Evolutionary conservation across 345 rosid genomes (phyloP).

Genomic region (Gossypium herbaceum): DNA sequence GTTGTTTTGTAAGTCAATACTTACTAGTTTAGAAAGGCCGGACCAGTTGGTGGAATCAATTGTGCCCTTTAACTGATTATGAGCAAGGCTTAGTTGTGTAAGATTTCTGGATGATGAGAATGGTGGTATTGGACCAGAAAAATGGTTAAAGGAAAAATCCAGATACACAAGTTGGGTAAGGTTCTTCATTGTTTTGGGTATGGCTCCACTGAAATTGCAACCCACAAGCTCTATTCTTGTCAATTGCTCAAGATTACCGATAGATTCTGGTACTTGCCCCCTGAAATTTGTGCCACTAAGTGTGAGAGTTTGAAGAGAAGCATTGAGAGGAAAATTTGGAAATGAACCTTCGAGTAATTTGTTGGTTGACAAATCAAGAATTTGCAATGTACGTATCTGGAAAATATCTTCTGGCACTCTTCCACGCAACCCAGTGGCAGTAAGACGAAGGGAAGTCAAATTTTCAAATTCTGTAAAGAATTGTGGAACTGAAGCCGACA

Average conservation of each 20-base stretch:
- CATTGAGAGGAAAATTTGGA: no score
- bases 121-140: neutral
- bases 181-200: constrained; percentile 19
- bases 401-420: no score
- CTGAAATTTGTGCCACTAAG: no score
- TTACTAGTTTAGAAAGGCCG: constrained; percentile 25
- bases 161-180: constrained; percentile 20
- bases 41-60: constrained; percentile 25
- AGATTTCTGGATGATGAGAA: constrained; percentile 18
- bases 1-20: constrained; percentile 29
- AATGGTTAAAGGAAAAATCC: constrained; percentile 22
- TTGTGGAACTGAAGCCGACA: no score
- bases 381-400: no score
- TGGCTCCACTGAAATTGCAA: constrained; percentile 7
- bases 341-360: no score
- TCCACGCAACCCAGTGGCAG: neutral
- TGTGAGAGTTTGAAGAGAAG: no score
- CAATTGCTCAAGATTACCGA: no score
- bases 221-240: no score
- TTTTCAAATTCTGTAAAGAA: neutral
- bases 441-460: constrained; percentile 20
- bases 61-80: constrained; percentile 27
- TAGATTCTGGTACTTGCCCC: no score
- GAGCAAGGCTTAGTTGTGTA: constrained; percentile 25
- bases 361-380: no score